Conservation (phyloP, 768 basidiomycete species). For the Zangia roseola region DNA sequence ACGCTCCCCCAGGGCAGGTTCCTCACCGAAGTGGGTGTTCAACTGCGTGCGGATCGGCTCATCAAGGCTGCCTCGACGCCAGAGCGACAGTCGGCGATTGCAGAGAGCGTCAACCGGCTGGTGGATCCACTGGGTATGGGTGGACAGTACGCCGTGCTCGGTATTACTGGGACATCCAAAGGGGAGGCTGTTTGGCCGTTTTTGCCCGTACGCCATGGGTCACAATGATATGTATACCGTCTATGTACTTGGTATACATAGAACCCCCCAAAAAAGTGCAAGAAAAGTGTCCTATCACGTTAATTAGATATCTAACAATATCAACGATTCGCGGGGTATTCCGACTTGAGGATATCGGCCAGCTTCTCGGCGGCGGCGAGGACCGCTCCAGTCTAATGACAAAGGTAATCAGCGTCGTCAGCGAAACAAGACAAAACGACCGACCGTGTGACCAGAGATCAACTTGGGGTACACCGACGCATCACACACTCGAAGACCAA, state of each 20-base stretch:
- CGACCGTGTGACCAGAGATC: conserved; percentile 45
- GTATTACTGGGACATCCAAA: conserved; percentile 33
- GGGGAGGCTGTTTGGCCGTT: conserved; percentile 33
- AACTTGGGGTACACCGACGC: conserved; percentile 45
- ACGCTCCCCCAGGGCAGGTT: conserved; percentile 77
- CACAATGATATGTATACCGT: too few relatives aligned
- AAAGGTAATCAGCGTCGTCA: background rate
- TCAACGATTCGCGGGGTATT: conserved; percentile 6
- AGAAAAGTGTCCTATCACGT: background rate
- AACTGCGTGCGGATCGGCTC: conserved; percentile 62
- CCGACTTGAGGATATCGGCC: conserved; percentile 33
- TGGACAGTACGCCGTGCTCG: conserved; percentile 79
- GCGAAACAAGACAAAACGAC: conserved; percentile 6
- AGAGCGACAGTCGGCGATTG: conserved; percentile 53
- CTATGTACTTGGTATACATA: too few relatives aligned
- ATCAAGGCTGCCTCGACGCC: conserved; percentile 47
- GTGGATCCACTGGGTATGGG: conserved; percentile 87
- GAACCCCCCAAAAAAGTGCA: too few relatives aligned
- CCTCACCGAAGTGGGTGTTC: conserved; percentile 74
- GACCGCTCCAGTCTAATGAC: conserved; percentile 25
- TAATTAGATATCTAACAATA: background rate
- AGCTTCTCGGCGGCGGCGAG: conserved; percentile 36
- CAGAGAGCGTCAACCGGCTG: conserved; percentile 63
- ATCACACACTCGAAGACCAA: conserved; percentile 45
- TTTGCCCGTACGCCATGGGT: conserved; percentile 3